Evolutionary conservation across 2,329 filamentous ascomycete genomes (phyloP).

Genomic region (Cytospora schulzeri): DNA sequence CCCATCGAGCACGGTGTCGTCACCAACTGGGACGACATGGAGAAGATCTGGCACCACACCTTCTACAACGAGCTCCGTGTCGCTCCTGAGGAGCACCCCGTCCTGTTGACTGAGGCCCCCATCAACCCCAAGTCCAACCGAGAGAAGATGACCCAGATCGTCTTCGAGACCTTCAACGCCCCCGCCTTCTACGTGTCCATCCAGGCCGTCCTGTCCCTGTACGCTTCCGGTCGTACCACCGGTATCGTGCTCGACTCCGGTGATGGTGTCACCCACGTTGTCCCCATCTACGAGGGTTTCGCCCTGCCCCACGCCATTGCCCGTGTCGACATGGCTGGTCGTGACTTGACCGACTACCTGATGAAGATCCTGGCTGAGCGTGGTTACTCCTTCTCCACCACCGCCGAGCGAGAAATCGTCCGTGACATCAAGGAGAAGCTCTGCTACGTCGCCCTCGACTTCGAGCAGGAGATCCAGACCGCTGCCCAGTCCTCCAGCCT

Average conservation of each 20-base stretch:
- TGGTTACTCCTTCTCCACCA: conserved; percentile 99
- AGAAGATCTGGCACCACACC: conserved; percentile 99
- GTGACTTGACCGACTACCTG: conserved; percentile 99
- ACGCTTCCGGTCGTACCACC: conserved; percentile 99
- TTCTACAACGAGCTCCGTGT: conserved; percentile 99
- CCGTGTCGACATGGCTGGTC: conserved; percentile 99
- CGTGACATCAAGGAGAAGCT: conserved; percentile 99
- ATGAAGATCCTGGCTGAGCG: conserved; percentile 99
- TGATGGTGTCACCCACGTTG: conserved; percentile 99
- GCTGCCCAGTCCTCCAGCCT: conserved; percentile 97
- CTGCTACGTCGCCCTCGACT: conserved; percentile 99
- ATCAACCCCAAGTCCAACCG: conserved; percentile 99
- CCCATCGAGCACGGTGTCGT: conserved; percentile 99
- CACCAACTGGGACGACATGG: conserved; percentile 99
- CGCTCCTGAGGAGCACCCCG: conserved; percentile 98
- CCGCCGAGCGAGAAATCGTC: conserved; percentile 64
- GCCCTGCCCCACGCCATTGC: conserved; percentile 99
- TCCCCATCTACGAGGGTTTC: conserved; percentile 99
- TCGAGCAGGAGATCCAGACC: conserved; percentile 99
- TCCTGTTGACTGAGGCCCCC: conserved; percentile 97
- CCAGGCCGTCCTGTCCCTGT: conserved; percentile 92
- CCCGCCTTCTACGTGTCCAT: conserved; percentile 99
- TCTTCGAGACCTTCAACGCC: conserved; percentile 99
- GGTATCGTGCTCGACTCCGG: conserved; percentile 99
- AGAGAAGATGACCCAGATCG: conserved; percentile 99